A percentile compares a stretch with the other conserved stretches of the same genome.
Conservation (phyloP, 2,329 filamentous ascomycete genomes). For the Penicillium sp. region DNA sequence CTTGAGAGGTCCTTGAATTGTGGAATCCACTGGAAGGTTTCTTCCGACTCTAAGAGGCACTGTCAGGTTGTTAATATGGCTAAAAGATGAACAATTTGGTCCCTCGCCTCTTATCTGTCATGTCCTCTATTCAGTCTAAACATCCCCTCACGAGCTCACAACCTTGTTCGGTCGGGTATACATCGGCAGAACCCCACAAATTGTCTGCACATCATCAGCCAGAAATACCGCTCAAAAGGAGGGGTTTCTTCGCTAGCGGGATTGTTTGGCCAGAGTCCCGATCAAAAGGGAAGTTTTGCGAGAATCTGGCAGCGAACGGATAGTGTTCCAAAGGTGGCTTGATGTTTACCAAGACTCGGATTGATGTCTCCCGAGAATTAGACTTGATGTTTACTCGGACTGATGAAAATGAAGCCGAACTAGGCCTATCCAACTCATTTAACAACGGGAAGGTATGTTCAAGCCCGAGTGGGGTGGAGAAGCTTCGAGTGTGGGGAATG, state of each 20-base stretch:
- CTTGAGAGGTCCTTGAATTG: neutral
- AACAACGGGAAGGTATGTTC: neutral
- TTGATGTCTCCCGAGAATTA: neutral
- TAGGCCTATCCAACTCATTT: neutral
- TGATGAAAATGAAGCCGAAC: neutral
- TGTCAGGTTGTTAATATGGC: too few species aligned
- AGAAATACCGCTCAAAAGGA: neutral
- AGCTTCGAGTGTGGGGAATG: neutral
- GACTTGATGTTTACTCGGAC: neutral
- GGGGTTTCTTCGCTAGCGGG: neutral
- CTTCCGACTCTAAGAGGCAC: too few species aligned
- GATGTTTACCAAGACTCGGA: neutral
- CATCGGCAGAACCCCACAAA: neutral
- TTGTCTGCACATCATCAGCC: neutral
- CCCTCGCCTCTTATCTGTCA: neutral
- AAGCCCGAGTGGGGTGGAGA: neutral
- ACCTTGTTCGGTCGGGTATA: neutral
- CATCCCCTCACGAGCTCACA: neutral
- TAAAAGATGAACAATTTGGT: too few species aligned
- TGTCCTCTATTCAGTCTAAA: neutral
- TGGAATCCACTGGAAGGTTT: too few species aligned
- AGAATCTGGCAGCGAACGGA: neutral
- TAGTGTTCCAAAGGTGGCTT: neutral
- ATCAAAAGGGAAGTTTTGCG: neutral
- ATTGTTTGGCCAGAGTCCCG: neutral